Percentiles rank a stretch among this genome's conserved stretches.
Conservation (phyloP, 805 yeast species). For the Hanseniaspora mollemarum region DNA sequence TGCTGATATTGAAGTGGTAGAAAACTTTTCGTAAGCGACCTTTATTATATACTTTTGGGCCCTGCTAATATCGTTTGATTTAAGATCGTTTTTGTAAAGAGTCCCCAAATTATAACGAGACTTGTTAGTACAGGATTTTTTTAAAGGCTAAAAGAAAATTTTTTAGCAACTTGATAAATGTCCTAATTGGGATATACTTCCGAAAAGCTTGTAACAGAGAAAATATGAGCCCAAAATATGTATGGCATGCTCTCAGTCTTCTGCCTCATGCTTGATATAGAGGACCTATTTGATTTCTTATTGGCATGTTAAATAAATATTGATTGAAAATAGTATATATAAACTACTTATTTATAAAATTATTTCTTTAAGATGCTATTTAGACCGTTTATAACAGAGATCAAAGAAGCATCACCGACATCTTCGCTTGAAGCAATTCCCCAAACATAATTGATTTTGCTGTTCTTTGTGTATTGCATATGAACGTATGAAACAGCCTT, state of each 20-base stretch:
- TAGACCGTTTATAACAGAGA: slow-evolving; percentile 53
- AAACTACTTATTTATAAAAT: too few species aligned
- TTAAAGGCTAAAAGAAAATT: neutral
- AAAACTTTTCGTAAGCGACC: neutral
- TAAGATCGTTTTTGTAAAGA: too few species aligned
- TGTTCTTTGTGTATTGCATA: slow-evolving; percentile 37
- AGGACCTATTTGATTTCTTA: too few species aligned
- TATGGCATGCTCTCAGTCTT: too few species aligned
- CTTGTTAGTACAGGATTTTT: neutral
- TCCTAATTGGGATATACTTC: neutral
- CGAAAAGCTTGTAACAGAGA: slow-evolving; percentile 12
- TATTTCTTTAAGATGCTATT: slow-evolving; percentile 32
- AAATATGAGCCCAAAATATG: neutral
- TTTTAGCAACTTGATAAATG: neutral
- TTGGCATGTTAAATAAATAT: too few species aligned
- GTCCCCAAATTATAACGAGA: too few species aligned
- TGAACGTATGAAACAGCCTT: slow-evolving; percentile 69
- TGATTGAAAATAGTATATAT: neutral
- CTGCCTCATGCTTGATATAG: too few species aligned
- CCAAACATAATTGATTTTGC: slow-evolving; percentile 46
- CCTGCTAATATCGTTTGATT: too few species aligned
- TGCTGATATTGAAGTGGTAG: too few species aligned
- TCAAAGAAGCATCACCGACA: slow-evolving; percentile 73
- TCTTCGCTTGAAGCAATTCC: slow-evolving; percentile 91
- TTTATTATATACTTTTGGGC: too few species aligned